phyloP scores from a whole-genome alignment of 2,329 filamentous ascomycete species.

The Zelopaecilomyces penicillatus region DNA sequence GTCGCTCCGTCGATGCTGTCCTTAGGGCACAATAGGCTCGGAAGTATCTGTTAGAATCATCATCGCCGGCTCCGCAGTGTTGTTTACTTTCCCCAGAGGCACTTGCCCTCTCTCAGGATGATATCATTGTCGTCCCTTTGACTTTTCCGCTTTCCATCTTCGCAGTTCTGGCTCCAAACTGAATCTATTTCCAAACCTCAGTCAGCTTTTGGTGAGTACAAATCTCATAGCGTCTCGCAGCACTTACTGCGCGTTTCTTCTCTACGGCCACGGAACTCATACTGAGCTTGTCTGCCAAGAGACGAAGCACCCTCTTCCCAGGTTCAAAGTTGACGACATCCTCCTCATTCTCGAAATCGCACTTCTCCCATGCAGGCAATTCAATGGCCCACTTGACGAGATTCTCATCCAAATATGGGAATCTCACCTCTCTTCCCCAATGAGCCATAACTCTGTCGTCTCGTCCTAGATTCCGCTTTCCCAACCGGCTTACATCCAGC shows the following conservation, averaged over 20 bases:
- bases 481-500: conserved; percentile 76
- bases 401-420: conserved; percentile 82
- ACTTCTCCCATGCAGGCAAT: conserved; percentile 74
- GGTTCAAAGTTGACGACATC: conserved; percentile 49
- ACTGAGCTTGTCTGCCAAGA: conserved; percentile 66
- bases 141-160: conserved; percentile 68
- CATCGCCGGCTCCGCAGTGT: conserved; percentile 37
- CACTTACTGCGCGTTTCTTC: conserved; percentile 53
- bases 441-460: conserved; percentile 87
- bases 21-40: conserved; percentile 38
- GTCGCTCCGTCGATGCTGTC: conserved; percentile 13
- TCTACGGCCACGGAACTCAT: conserved; percentile 68
- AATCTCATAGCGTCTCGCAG: neutral
- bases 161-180: conserved; percentile 74
- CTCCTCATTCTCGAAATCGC: conserved; percentile 60
- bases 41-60: conserved; percentile 71
- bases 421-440: conserved; percentile 82
- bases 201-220: neutral
- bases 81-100: neutral
- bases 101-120: conserved; percentile 24
- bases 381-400: conserved; percentile 74
- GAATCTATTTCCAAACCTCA: conserved; percentile 45
- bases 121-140: conserved; percentile 58
- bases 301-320: conserved; percentile 71
- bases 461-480: conserved; percentile 87